Base-by-base conservation (phyloP, 2,329 filamentous ascomycete genomes). In the Parastagonospora nodorum region DNA sequence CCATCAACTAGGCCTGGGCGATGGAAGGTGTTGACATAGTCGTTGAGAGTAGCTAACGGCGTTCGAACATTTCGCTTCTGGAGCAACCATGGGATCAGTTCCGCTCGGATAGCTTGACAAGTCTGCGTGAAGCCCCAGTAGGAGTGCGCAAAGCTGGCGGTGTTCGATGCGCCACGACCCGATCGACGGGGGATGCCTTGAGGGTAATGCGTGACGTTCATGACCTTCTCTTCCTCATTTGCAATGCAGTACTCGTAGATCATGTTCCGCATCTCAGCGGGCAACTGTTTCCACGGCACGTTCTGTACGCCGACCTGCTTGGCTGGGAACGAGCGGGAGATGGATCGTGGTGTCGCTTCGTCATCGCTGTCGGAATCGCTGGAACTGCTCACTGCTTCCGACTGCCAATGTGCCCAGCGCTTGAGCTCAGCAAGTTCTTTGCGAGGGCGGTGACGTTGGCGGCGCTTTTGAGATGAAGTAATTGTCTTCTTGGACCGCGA, bases 81-180 rank as follows among this genome's bases (percentile, higher is more conserved):
- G 10, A 46, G 30, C n/a, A 53, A 39, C 46, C 50, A 53, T 9
- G 45, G 42, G 5, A 42, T 50, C 16, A 53, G 40, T 15, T 53
- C 50, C 2, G 40, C 9, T 2, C 45, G 50, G 10, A 45, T 19
- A 15, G 42, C 36, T 15, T 8, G 27, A 30, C 45, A 49, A 4
- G 14, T 46, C 33, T 53, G 50, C 9, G 50, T 53, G 28, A 53
- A 41, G 10, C 45, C 45, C 50, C 50, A 53, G 16, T 28, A 45
- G 4, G 50, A 53, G n/a, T 46, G 45, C 28, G 50, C 41, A 8
- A 53, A 53, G 32, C 49, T 53, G 16, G 45, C 42, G 3, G 28
- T 31, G 9, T 31, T 41, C 8, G 19, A 12, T 8, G 30, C 33
- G 32, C 45, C 50, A 8, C 50, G 50, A 4, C 37, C 38, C 1